These are phyloP conservation scores for Starmerella etchellsii DNA, from an alignment of 805 yeast species.

Conservation along the genomic window DNA sequence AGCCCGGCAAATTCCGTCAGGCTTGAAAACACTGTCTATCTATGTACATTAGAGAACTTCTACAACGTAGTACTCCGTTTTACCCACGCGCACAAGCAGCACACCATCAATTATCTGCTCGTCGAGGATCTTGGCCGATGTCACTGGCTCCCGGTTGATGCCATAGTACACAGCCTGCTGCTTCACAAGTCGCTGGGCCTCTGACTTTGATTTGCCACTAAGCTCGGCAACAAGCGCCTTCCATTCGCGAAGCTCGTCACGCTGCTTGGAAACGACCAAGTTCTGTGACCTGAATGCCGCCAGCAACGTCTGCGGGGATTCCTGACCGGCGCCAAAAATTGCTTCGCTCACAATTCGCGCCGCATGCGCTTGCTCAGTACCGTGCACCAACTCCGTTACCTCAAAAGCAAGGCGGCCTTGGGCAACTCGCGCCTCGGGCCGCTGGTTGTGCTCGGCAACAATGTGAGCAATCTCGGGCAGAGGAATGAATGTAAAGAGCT, in stretches of 20 bases:
- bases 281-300: conserved; percentile 47
- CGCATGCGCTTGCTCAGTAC: conserved; percentile 56
- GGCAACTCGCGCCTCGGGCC: conserved; percentile 56
- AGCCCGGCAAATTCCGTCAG: too few species aligned
- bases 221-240: conserved; percentile 41
- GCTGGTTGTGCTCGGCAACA: conserved; percentile 38
- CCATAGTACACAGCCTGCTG: conserved; percentile 71
- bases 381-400: conserved; percentile 79
- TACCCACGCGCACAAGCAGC: conserved; percentile 62
- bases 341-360: conserved; percentile 57
- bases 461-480: conserved; percentile 42
- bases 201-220: conserved; percentile 33
- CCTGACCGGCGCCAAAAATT: conserved; percentile 48
- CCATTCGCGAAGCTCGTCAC: conserved; percentile 33
- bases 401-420: conserved; percentile 72
- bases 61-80: conserved; percentile 32
- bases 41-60: too few species aligned
- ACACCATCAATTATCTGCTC: conserved; percentile 40
- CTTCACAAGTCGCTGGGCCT: conserved; percentile 46
- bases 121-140: conserved; percentile 38
- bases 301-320: conserved; percentile 34
- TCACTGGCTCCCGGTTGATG: conserved; percentile 37
- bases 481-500: conserved; percentile 71
- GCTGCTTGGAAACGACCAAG: conserved; percentile 33
- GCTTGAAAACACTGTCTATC: too few species aligned